Evolutionary conservation across 2,329 filamentous ascomycete genomes (phyloP).

Genomic region (Colletotrichum sp.): DNA sequence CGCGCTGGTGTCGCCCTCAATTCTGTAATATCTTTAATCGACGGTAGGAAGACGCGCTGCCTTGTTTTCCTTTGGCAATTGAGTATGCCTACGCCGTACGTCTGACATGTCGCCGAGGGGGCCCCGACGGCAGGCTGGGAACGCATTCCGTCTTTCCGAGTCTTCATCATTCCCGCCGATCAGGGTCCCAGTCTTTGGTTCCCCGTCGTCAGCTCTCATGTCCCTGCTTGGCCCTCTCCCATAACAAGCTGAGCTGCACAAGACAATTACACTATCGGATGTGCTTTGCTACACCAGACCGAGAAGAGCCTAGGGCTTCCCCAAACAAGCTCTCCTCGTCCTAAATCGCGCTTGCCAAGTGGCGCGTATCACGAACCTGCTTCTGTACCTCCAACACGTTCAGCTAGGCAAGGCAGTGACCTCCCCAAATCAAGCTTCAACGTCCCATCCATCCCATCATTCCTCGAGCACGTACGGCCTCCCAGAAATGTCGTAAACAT

Average conservation of each 20-base stretch:
- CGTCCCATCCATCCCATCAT: background rate
- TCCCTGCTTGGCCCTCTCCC: background rate
- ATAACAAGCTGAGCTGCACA: background rate
- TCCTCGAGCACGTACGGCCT: background rate
- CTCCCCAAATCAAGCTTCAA: background rate
- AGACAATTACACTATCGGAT: background rate
- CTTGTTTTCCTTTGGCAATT: background rate
- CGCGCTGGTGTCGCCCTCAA: background rate
- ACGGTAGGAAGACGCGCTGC: background rate
- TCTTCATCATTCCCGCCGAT: background rate
- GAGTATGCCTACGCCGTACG: background rate
- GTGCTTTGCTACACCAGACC: background rate
- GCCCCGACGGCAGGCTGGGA: background rate
- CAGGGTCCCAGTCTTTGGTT: background rate
- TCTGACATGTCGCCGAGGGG: background rate
- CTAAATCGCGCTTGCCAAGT: background rate
- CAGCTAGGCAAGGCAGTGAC: background rate
- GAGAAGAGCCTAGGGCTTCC: background rate
- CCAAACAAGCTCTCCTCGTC: background rate
- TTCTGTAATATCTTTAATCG: background rate
- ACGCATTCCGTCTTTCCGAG: background rate
- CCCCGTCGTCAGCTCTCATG: background rate
- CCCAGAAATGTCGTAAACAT: slow-evolving; percentile 16
- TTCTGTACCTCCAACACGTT: background rate
- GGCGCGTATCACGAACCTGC: background rate